phyloP scores from a whole-genome alignment of 2,329 filamentous ascomycete genomes.

The Epichloe elymi region DNA sequence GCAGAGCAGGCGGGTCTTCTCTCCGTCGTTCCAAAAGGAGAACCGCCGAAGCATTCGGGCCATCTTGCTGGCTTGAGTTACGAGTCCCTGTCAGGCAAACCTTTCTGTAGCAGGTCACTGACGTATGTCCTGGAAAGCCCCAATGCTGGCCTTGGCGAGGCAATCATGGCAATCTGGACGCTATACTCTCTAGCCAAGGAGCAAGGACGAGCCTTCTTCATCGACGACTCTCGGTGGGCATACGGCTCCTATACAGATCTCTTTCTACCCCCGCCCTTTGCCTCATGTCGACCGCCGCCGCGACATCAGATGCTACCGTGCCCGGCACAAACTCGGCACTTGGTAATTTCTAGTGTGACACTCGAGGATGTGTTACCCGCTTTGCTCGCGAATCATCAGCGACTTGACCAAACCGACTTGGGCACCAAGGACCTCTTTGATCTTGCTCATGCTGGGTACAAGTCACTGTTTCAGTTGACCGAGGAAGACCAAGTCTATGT shows the following conservation, averaged over 20 bases:
- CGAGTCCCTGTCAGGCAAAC: constrained; percentile 29
- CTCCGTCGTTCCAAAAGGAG: constrained; percentile 25
- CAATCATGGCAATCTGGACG: constrained; percentile 70
- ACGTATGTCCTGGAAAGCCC: constrained; percentile 63
- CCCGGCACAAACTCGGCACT: constrained; percentile 60
- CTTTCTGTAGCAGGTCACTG: constrained; percentile 55
- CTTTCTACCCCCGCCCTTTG: constrained; percentile 53
- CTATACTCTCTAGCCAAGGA: constrained; percentile 67
- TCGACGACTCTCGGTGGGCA: constrained; percentile 74
- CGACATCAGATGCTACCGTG: constrained; percentile 66
- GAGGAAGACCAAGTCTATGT: constrained; percentile 55
- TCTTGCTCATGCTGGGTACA: constrained; percentile 56
- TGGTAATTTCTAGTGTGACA: constrained; percentile 61
- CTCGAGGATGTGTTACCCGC: constrained; percentile 50
- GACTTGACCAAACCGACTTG: constrained; percentile 12
- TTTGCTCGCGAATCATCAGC: constrained; percentile 24
- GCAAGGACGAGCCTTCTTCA: constrained; percentile 65
- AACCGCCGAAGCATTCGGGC: constrained; percentile 26
- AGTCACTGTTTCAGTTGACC: constrained; percentile 59
- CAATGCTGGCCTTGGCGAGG: constrained; percentile 65
- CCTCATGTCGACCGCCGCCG: constrained; percentile 58
- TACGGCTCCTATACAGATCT: constrained; percentile 65
- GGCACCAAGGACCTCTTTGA: constrained; percentile 45
- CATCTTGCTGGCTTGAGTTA: constrained; percentile 35
- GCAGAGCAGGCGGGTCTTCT: constrained; percentile 54